These are phyloP conservation scores for Podaxis carcinomalis DNA, from an alignment of 768 basidiomycete species.

Conservation along the genomic window DNA sequence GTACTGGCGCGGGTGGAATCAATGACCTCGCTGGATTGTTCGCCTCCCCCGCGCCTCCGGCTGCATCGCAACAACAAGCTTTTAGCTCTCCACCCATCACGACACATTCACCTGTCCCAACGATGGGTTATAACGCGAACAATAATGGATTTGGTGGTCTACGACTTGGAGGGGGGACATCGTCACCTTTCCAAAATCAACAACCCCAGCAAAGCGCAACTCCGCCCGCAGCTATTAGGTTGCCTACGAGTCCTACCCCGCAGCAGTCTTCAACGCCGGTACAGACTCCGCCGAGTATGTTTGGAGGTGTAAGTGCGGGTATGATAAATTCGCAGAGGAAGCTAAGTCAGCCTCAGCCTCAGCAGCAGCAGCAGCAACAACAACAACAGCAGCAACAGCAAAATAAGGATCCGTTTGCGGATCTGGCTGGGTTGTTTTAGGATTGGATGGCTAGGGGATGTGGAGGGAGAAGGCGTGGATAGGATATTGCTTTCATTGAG, in stretches of 20 bases:
- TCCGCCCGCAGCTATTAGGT: constrained; percentile 3
- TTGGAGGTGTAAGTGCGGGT: constrained; percentile 3
- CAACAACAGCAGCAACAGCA: constrained; percentile 31
- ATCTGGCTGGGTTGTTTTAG: constrained; percentile 73
- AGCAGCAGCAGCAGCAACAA: constrained; percentile 14
- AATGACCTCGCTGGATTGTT: constrained; percentile 68
- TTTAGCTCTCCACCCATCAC: background rate
- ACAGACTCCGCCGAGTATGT: background rate
- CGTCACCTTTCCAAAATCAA: constrained; percentile 12
- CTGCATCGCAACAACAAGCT: constrained; percentile 7
- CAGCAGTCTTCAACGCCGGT: background rate
- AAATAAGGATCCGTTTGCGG: constrained; percentile 81
- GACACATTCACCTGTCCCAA: constrained; percentile 12
- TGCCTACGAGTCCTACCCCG: constrained; percentile 1
- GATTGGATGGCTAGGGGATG: background rate
- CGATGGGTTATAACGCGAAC: constrained; percentile 16
- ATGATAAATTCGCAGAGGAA: background rate
- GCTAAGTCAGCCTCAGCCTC: background rate
- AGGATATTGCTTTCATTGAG: background rate
- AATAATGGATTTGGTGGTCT: constrained; percentile 11
- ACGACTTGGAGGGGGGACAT: background rate
- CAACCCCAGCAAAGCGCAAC: background rate
- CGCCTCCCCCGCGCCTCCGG: constrained; percentile 25
- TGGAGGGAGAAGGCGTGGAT: background rate
- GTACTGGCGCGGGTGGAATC: constrained; percentile 26